Base-by-base conservation (phyloP, 73 alveolate genomes). In the Tetrahymena borealis region DNA sequence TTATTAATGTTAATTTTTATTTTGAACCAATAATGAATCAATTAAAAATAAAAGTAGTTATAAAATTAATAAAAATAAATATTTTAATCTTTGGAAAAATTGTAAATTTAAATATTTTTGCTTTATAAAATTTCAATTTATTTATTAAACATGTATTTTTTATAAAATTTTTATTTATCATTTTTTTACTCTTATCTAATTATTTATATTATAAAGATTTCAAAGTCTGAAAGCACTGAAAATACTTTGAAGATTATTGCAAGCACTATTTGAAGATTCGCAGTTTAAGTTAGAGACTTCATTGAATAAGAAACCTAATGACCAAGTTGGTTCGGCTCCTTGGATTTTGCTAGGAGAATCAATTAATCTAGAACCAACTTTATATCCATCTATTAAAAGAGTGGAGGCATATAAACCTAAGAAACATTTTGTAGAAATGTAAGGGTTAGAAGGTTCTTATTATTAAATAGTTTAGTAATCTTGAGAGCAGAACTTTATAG, bases 251-350 rank as follows among this genome's bases (percentile, higher is more conserved):
- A 60, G 38, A 20, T 35, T 35, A 24, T 60, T 18, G 15, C 85
- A 60, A 18, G 85, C 38, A 15, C 10, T 28, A 60, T 60, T 35
- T 10, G 85, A 13, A 3, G 28, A 35, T 6, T 60, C 85, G 31
- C 85, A 60, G 8, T 20, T 60, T 35, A 18, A 15, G 28, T 60
- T 60, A 60, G 85, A 60, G 78, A 93, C 43, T 93, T 93, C 38
- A 79, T 93, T 92, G 15, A 93, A 93, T 36, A 93, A 79, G 20
- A 92, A 91, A 38, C 93, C 95, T 32, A 93, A 90, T 16, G 95
- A 79, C 95, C 95, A 93, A 18, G 95, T 60, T 37, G 95, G 95
- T 85, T 93, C 95, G 13, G 91, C n/a, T 9, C 40, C 78, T 6
- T 90, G 9, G 13, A 93, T 85, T 41, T 79, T 39, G 78, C 95